A percentile compares a stretch with the other conserved stretches of the same genome.
phyloP scores from a whole-genome alignment of 345 rosid species.

The Mallotus nudiflorus region DNA sequence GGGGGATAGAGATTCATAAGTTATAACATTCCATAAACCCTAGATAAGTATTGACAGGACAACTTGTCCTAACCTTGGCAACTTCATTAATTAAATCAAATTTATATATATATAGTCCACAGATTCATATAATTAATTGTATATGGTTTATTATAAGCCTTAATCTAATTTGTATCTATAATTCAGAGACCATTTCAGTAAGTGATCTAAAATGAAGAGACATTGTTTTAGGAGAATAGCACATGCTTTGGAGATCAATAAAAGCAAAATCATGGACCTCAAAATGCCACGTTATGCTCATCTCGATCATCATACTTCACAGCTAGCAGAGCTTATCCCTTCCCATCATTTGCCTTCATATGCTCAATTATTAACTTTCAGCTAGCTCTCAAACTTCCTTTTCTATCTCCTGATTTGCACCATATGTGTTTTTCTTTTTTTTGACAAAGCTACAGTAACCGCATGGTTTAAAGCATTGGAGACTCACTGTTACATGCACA shows the following conservation, averaged over 20 bases:
- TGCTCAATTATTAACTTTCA: slow-evolving; percentile 10
- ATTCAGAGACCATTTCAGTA: too few relatives aligned
- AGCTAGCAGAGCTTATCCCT: slow-evolving; percentile 21
- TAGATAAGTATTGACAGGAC: not conserved
- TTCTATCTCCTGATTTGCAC: not conserved
- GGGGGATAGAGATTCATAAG: slow-evolving; percentile 32
- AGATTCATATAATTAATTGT: too few relatives aligned
- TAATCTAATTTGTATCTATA: too few relatives aligned
- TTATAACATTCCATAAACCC: slow-evolving; percentile 3
- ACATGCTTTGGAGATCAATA: too few relatives aligned
- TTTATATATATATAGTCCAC: too few relatives aligned
- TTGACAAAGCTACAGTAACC: not conserved
- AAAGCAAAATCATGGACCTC: slow-evolving; percentile 7
- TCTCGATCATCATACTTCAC: not conserved
- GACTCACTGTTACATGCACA: too few relatives aligned
- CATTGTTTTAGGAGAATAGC: too few relatives aligned
- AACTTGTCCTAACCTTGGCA: slow-evolving; percentile 10
- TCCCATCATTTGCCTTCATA: not conserved
- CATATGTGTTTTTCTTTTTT: not conserved
- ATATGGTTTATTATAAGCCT: too few relatives aligned
- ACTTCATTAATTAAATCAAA: too few relatives aligned
- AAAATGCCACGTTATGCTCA: slow-evolving; percentile 16
- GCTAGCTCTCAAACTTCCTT: not conserved
- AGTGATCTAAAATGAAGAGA: too few relatives aligned
- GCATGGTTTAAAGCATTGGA: too few relatives aligned